These are phyloP conservation scores for Pseudogymnoascus sp. DNA, from an alignment of 2,329 filamentous ascomycete genomes.

Conservation along the genomic window DNA sequence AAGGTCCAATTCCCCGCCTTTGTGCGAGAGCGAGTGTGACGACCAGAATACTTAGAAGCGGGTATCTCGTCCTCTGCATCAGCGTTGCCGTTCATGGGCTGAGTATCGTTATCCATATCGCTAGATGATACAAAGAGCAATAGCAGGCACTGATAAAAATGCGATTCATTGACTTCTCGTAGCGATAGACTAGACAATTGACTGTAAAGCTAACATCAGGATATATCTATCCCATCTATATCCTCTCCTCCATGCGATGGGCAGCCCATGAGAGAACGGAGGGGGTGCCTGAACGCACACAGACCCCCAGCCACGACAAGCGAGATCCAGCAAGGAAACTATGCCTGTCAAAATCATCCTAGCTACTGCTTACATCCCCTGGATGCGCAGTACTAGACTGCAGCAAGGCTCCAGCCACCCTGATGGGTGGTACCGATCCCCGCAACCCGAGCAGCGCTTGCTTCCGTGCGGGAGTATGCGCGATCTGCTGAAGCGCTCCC, in stretches of 20 bases:
- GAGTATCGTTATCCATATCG: not conserved
- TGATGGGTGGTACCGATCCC: not conserved
- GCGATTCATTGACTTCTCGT: not conserved
- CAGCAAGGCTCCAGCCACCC: not conserved
- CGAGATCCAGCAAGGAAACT: not conserved
- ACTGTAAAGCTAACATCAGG: not conserved
- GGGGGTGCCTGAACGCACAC: not conserved
- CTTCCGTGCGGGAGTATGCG: not conserved
- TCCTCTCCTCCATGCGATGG: not conserved
- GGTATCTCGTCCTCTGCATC: too few species aligned
- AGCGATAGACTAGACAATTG: not conserved
- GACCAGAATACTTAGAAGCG: too few species aligned
- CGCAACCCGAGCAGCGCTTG: not conserved
- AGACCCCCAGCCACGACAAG: not conserved
- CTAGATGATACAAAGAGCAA: not conserved
- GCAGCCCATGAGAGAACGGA: not conserved
- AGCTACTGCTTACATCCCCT: not conserved
- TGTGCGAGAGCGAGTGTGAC: too few species aligned
- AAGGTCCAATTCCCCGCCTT: too few species aligned
- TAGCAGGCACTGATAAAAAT: not conserved
- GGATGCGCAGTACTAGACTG: not conserved
- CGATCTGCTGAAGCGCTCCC: not conserved
- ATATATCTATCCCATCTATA: not conserved
- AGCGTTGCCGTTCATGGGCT: too few species aligned
- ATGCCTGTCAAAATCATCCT: not conserved